Evolutionary conservation across 306 rosid genomes (phyloP).

Genomic region (Biancaea sappan): DNA sequence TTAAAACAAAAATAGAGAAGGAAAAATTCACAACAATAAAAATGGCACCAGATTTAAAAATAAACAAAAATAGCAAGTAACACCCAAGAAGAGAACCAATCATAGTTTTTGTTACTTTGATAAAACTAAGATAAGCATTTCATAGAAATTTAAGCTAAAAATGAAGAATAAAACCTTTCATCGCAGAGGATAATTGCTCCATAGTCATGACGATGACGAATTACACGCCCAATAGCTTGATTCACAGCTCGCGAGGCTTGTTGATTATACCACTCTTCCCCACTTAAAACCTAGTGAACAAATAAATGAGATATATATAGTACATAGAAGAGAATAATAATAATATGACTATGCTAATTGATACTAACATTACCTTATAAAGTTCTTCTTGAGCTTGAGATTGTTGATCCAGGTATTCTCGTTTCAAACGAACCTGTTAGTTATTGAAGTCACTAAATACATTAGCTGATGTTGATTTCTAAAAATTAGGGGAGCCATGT

Average conservation of each 20-base stretch:
- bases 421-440: constrained; percentile 87
- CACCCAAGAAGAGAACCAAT: neutral
- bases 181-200: constrained; percentile 94
- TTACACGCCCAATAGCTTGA: constrained; percentile 98
- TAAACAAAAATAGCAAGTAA: too few species aligned
- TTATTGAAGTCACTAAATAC: constrained; percentile 35
- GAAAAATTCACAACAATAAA: neutral
- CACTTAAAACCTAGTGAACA: constrained; percentile 57
- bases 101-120: constrained; percentile 15
- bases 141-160: constrained; percentile 27
- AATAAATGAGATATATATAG: constrained; percentile 22
- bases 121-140: constrained; percentile 23
- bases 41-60: neutral
- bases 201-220: constrained; percentile 95
- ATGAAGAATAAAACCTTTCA: constrained; percentile 69
- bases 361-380: constrained; percentile 52
- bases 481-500: neutral
- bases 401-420: constrained; percentile 78
- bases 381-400: constrained; percentile 49
- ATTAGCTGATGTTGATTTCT: neutral
- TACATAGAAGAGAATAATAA: neutral
- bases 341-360: constrained; percentile 25
- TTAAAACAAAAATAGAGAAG: neutral
- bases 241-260: constrained; percentile 97
- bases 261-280: constrained; percentile 95